Base-by-base conservation (phyloP, 495 filamentous ascomycete genomes). In the Penicillium flavigenum region DNA sequence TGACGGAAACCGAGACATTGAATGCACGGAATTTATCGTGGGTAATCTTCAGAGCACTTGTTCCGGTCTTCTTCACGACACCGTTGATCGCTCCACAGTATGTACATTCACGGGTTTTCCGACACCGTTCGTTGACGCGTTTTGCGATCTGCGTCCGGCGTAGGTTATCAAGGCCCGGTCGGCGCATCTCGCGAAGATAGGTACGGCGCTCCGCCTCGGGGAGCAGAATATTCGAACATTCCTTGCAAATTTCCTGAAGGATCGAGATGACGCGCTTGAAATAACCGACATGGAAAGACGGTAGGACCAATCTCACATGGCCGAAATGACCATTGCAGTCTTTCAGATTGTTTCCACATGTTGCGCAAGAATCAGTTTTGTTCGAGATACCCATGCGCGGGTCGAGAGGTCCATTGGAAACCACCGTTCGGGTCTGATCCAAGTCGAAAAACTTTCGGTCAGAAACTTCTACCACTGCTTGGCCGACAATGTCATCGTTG, bases 311-410 rank as follows among this genome's bases (percentile, higher is more conserved):
- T 67, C 87, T 83, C 57, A 98, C 86, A 73, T 96, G 88, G 41
- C 94, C 94, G 59, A 97, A 98, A 72, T 98, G 94, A 24, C 94
- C 94, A 59, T 92, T 92, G 70, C 94, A 98, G 45, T 85, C 79
- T 54, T 89, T 80, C 41, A 97, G 75, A 10, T 81, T 79, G 57
- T 86, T 81, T 46, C 87, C 84, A 71, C 94, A 98, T 20, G 94
- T 98, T 53, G 85, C 79, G 72, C 94, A 98, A 36, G 69, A 74
- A 38, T 79, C 86, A 12, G 75, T 82, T 72, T 91, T 88, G 67
- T 81, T 86, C 11, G 91, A 96, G n/a, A 89, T 91, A 65, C 94
- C 94, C 83, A 98, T 81, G 63, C 88, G 88, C 41, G 81, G 76
- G 70, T 98, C 94, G 61, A 97, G 81, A 31, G 91, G 88, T 31